Evolutionary conservation across 176 grass and related monocot genomes (phyloP), one percentile per base, ranked within the genome.

Genomic region (Hsuehochloa calcarea): DNA sequence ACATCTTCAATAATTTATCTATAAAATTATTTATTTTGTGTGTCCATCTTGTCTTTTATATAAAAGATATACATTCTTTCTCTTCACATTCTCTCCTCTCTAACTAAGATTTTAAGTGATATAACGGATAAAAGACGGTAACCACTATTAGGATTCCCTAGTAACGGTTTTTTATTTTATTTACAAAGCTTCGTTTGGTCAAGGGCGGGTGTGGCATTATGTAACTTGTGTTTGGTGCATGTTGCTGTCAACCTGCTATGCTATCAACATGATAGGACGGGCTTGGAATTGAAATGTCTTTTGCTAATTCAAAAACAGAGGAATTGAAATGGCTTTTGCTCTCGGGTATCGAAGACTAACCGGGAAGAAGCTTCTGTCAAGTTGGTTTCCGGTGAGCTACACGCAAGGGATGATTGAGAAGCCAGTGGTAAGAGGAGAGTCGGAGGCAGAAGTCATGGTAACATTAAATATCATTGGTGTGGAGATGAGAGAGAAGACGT

Each of bases 221-320:
- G 31, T 34, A 34, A 34, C 31, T 34, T 34, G 31, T 23, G 74
- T 65, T 12, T 15, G 38, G 15, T 25, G 74, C 66, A 2, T 8
- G 74, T 84, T 84, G 84, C 61, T 68, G 84, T 49, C 81, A 73
- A 16, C 25, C 16, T 20, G 19, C 85, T 83, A 68, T 31, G 54
- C 39, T 19, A 80, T 85, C 77, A n/a, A 22, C 34, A 1, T 29
- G 67, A 87, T 1, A 55, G 54, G 80, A 79, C 29, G 40, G 26
- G 38, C 5, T 26, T 3, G 1, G 49, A 9, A 63, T 67, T 80
- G 68, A 66, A 80, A 23, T 26, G 38, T 20, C 13, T 37, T 76
- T 77, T 41, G 72, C 40, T 23, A 29, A 17, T 10, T 29, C 1
- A 29, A 72, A 72, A 72, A 29, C 69, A 72, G 27, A 22, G 22